Base-by-base conservation (phyloP, 2,329 filamentous ascomycete genomes). In the Epichloe amarillans region DNA sequence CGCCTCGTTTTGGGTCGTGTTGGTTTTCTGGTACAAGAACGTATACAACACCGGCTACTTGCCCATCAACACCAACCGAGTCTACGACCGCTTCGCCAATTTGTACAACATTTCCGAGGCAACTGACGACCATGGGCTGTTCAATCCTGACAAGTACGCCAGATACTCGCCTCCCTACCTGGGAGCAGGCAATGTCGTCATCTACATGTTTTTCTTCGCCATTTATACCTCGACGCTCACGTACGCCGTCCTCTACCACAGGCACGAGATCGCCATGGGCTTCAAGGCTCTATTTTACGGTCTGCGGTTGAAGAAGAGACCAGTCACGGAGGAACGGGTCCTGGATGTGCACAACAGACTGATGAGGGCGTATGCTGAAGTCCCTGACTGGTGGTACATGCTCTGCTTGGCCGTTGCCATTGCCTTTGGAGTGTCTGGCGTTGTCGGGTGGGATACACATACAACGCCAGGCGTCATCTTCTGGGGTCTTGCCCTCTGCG, bases 1-100 rank as follows among this genome's bases (percentile, higher is more conserved):
- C 12, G 55, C 77, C 36, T 76, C 72, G 42, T 72, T 74, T 57
- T 74, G 77, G 66, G 66, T 83, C 14, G 68, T 79, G 14, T 62
- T 76, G 2, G 76, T 66, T 26, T 60, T 84, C 8, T 82, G 80
- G 66, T 85, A 77, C 61, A 73, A 68, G 43, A 79, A 79, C 50
- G 64, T 75, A 2, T 83, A 75, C 66, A 75, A 77, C 61, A 75
- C 72, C 11, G 69, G 72, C 48, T 82, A 78, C 55, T 63, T 76
- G 26, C 71, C 72, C 33, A 73, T 77, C 64, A 75, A 73, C 64
- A 72, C 69, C 19, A 76, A 76, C 61, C 65, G 66, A 12, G 68
- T 76, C 23, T 77, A 66, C 54, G 73, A 78, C 54, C 72, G 75
- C 57, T 72, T 68, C 30, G 74, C 69, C 15, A 47, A 62, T 3